Base-by-base conservation (phyloP, 2,329 filamentous ascomycete species). In the Cadophora gregata region DNA sequence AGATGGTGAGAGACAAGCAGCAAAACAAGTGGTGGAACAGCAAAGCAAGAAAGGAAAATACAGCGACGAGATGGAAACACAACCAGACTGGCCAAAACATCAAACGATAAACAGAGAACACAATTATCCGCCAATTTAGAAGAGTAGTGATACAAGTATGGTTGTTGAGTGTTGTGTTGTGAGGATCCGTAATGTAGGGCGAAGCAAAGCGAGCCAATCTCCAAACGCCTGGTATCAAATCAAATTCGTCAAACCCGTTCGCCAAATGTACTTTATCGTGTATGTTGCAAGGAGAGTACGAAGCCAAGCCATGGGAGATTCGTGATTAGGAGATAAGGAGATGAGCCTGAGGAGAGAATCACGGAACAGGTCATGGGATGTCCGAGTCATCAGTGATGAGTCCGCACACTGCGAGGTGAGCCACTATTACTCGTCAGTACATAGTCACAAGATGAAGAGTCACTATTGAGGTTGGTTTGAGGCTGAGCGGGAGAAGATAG, bases 371-470 rank as follows among this genome's bases (percentile, higher is more conserved):
- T 53, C n/a, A 65, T 61, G 59, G 33, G 61, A 56, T n/a, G 25
- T 7, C 29, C 19, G 51, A 63, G 53, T 60, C 61, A 68, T 69
- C 65, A 75, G 59, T 73, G 71, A 71, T 74, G 71, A 47, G 74
- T 75, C 31, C 74, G 61, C n/a, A 74, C 63, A 48, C 72, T 75
- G 24, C 70, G 65, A 67, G 74, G 74, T n/a, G 75, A 76, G n/a
- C 72, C 71, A n/a, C 74, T 75, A 33, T 58, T 27, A 61, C 14
- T 55, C 56, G 38, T 67, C 48, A 60, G 59, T 67, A 56, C 50
- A 36, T 19, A 6, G 48, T 68, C 36, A 51, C 51, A 42, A 61
- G 62, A 42, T 8, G 4, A 16, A 14, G 6, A 38, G 4, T 53
- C 50, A 31, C 31, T 16, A 33, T 2, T 10, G 27, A 55, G 29